Base-by-base conservation (phyloP, 2,329 filamentous ascomycete genomes). In the Rhinocladiella similis region DNA sequence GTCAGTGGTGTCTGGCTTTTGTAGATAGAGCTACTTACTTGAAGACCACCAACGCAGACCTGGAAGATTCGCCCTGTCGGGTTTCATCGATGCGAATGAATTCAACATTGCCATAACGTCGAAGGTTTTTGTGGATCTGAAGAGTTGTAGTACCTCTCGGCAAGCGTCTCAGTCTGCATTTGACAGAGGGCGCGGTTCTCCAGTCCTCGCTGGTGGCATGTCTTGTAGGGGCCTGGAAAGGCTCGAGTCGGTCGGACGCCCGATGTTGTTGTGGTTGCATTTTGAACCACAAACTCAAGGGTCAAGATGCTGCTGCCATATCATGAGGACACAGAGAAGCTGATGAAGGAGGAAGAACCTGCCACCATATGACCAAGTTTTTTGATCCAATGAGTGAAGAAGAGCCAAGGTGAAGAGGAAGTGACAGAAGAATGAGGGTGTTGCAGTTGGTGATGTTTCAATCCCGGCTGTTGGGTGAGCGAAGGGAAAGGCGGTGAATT, bases 61-160 rank as follows among this genome's bases (percentile, higher is more conserved):
- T 71, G 29, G 70, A 70, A 52, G 71, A 66, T 22, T 72, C 56
- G n/a, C 80, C 72, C 27, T 71, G 60, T 5, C 63, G 57, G 47
- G 73, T 66, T 46, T 82, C 77, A 47, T 75, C 79, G 1, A 88
- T 73, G 13, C 87, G 82, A 35, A 89, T 81, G 35, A 72, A 79
- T 2, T 70, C 70, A 12, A 90, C 76, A 5, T 72, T 72, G 1
- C 86, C 85, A 56, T 83, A 74, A 0, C 64, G 57, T 1, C 72
- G 68, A 59, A 90, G 82, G 16, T 77, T 77, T 2, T 74, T 65
- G 68, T 79, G 83, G 1, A 90, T 62, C 3, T 66, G 67, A 6
- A 68, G 66, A 0, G 75, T 75, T 25, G 64, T 73, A 6, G 66
- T 64, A 19, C 69, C 65, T 5, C 47, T 41, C 0, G 77, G 75